Evolutionary conservation across 345 rosid genomes (phyloP).

Genomic region (Noccaea caerulescens): DNA sequence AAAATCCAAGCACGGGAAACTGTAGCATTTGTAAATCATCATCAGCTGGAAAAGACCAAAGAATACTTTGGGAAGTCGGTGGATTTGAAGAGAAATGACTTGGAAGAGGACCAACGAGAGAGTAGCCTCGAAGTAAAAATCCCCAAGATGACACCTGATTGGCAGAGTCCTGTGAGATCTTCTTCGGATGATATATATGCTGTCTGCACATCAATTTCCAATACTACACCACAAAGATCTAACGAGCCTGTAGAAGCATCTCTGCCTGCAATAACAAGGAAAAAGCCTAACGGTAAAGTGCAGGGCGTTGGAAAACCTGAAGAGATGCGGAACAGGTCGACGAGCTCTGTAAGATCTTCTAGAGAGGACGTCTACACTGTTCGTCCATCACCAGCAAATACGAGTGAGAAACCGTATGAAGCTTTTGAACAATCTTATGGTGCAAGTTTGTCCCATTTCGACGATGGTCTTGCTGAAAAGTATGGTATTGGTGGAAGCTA

Average conservation of each 20-base stretch:
- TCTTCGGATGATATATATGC: conserved; percentile 43
- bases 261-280: conserved; percentile 30
- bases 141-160: conserved; percentile 41
- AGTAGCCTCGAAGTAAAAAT: conserved; percentile 38
- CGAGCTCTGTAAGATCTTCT: conserved; percentile 31
- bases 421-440: conserved; percentile 45
- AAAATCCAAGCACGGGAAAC: conserved; percentile 38
- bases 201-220: conserved; percentile 42
- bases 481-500: conserved; percentile 40
- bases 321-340: conserved; percentile 26
- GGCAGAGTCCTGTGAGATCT: conserved; percentile 43
- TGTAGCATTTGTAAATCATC: conserved; percentile 41
- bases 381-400: conserved; percentile 31
- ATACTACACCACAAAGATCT: conserved; percentile 35
- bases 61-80: conserved; percentile 38
- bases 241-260: conserved; percentile 35
- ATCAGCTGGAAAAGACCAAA: conserved; percentile 40
- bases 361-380: conserved; percentile 34
- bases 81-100: conserved; percentile 26
- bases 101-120: conserved; percentile 42
- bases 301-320: conserved; percentile 30
- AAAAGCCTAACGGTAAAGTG: conserved; percentile 29
- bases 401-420: conserved; percentile 27
- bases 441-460: conserved; percentile 34
- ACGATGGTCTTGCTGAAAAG: conserved; percentile 47